A percentile compares a stretch with the other conserved stretches of the same genome.
These are phyloP conservation scores for Senna tora DNA, from an alignment of 306 rosid genomes.

Conservation along the genomic window DNA sequence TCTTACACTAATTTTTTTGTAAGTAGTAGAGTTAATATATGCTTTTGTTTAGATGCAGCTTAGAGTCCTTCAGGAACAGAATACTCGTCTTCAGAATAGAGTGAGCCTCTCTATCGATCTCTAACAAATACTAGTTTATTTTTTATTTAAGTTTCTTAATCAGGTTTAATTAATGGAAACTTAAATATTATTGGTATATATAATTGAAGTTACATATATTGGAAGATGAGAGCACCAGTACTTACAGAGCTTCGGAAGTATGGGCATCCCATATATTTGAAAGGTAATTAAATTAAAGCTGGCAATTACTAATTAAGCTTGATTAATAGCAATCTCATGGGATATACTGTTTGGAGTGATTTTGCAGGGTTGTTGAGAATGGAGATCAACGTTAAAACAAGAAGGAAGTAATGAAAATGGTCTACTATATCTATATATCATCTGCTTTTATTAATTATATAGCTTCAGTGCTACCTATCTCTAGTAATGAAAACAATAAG, in stretches of 20 bases:
- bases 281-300: too few species aligned
- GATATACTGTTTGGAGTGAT: too few species aligned
- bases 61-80: conserved; percentile 45
- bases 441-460: too few species aligned
- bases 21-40: background rate
- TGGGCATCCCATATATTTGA: background rate
- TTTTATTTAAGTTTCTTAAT: background rate
- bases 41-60: conserved; percentile 13
- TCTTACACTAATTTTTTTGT: too few species aligned
- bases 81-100: conserved; percentile 43
- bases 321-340: too few species aligned
- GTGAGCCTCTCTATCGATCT: conserved; percentile 32
- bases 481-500: too few species aligned
- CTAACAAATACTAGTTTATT: background rate
- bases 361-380: conserved; percentile 3
- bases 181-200: background rate
- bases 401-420: too few species aligned
- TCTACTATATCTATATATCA: background rate
- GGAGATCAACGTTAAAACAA: background rate
- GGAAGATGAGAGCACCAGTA: background rate
- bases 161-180: background rate
- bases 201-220: conserved; percentile 33
- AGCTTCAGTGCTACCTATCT: background rate
- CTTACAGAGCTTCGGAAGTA: background rate
- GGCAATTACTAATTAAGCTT: too few species aligned